phyloP scores from a whole-genome alignment of 495 filamentous ascomycete genomes.

The Hyaloscypha hepaticicola region DNA sequence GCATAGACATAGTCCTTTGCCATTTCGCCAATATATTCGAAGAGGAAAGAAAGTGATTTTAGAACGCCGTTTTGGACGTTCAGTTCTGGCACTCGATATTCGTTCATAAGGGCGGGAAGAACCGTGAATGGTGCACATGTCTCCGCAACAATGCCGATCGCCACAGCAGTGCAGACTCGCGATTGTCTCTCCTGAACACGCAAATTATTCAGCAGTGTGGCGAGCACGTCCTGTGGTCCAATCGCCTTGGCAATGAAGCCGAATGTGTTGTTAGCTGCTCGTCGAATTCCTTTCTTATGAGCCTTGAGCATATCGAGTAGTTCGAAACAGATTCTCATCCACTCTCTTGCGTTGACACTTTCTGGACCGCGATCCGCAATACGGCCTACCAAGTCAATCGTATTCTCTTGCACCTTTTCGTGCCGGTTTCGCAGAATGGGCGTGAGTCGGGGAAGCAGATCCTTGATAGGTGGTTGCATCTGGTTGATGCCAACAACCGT shows the following conservation, averaged over 20 bases:
- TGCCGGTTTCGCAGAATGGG: constrained; percentile 97
- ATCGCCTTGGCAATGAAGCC: constrained; percentile 99
- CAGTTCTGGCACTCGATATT: constrained; percentile 96
- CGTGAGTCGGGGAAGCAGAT: constrained; percentile 91
- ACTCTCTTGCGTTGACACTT: constrained; percentile 93
- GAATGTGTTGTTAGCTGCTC: constrained; percentile 99
- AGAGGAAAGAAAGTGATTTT: constrained; percentile 95
- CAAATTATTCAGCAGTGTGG: constrained; percentile 93
- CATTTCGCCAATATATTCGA: constrained; percentile 99
- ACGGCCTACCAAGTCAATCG: constrained; percentile 98
- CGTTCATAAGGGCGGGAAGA: constrained; percentile 99
- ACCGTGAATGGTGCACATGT: constrained; percentile 99
- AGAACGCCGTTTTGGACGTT: constrained; percentile 99
- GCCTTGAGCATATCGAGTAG: constrained; percentile 99
- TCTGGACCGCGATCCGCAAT: constrained; percentile 97
- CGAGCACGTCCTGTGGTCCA: constrained; percentile 94
- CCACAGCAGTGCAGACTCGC: constrained; percentile 96
- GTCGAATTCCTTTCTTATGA: constrained; percentile 97
- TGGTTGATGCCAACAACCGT: constrained; percentile 97
- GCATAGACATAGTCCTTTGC: constrained; percentile 99
- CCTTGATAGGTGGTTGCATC: constrained; percentile 99
- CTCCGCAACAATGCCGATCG: constrained; percentile 99
- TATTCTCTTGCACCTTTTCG: constrained; percentile 99
- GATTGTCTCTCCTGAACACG: constrained; percentile 97
- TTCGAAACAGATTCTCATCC: constrained; percentile 99